Evolutionary conservation across 139 green algal genomes (phyloP).

Genomic region (Closterium sp.): DNA sequence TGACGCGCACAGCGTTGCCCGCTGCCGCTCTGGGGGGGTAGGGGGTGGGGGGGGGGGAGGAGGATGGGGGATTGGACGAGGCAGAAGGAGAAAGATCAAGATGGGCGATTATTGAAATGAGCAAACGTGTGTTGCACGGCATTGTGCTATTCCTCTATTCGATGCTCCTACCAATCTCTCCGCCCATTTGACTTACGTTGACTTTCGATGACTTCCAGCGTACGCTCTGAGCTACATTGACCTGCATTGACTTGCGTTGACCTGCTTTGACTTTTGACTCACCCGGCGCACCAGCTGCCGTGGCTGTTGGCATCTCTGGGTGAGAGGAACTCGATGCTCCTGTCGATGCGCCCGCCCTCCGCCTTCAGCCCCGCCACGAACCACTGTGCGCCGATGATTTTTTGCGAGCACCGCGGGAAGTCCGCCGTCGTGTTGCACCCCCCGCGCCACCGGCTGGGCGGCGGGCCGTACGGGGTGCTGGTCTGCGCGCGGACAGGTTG

Average conservation of each 20-base stretch:
- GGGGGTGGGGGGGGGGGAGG: too few relatives aligned
- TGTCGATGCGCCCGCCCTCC: background rate
- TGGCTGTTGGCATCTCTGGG: background rate
- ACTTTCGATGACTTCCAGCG: too few relatives aligned
- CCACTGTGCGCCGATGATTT: slow-evolving; percentile 3
- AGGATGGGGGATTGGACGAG: too few relatives aligned
- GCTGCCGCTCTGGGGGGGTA: background rate
- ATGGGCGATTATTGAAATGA: too few relatives aligned
- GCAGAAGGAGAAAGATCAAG: too few relatives aligned
- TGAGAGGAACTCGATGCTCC: background rate
- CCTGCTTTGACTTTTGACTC: background rate
- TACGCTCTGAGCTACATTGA: too few relatives aligned
- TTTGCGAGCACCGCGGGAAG: background rate
- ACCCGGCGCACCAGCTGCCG: background rate
- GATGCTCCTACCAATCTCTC: too few relatives aligned
- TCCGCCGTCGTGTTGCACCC: background rate
- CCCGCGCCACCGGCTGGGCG: background rate
- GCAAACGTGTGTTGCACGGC: too few relatives aligned
- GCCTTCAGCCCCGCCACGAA: background rate
- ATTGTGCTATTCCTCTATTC: too few relatives aligned
- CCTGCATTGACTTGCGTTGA: too few relatives aligned
- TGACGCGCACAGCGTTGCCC: background rate
- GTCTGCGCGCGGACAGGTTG: background rate
- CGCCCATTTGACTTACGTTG: too few relatives aligned
- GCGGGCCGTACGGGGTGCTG: background rate